phyloP scores from a whole-genome alignment of 495 filamentous ascomycete genomes.

The Neurospora sp. region DNA sequence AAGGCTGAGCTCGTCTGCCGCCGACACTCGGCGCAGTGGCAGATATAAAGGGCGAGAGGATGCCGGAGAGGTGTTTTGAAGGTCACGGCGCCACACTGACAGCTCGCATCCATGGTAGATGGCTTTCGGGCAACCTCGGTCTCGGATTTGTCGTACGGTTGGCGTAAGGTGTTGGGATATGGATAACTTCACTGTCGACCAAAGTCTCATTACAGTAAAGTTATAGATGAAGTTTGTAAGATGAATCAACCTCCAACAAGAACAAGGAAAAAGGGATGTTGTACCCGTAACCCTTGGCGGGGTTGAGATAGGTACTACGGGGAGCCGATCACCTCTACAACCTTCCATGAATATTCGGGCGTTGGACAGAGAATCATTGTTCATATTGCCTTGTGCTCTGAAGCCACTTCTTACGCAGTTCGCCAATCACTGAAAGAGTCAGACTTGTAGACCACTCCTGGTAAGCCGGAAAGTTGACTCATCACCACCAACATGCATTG shows the following conservation, averaged over 20 bases:
- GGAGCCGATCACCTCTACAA: neutral
- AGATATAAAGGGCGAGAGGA: constrained; percentile 54
- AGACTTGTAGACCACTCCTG: neutral
- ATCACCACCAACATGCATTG: neutral
- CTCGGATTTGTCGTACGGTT: neutral
- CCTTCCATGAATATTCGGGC: neutral
- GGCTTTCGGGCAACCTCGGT: neutral
- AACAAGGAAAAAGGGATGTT: neutral
- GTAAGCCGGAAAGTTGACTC: neutral
- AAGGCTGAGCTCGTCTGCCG: constrained; percentile 59
- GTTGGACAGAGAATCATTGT: neutral
- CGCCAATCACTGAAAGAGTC: neutral
- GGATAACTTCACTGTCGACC: neutral
- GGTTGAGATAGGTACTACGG: neutral
- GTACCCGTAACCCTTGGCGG: neutral
- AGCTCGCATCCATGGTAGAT: constrained; percentile 42
- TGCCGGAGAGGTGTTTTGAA: constrained; percentile 50
- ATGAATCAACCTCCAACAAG: neutral
- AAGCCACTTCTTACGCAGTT: neutral
- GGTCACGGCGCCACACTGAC: constrained; percentile 51
- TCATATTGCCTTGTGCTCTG: neutral
- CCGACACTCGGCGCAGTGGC: constrained; percentile 59
- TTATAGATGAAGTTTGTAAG: neutral
- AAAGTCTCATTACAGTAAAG: neutral
- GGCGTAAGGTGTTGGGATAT: neutral